Conservation (phyloP, 2,329 filamentous ascomycete genomes). For the Sclerotinia borealis region DNA sequence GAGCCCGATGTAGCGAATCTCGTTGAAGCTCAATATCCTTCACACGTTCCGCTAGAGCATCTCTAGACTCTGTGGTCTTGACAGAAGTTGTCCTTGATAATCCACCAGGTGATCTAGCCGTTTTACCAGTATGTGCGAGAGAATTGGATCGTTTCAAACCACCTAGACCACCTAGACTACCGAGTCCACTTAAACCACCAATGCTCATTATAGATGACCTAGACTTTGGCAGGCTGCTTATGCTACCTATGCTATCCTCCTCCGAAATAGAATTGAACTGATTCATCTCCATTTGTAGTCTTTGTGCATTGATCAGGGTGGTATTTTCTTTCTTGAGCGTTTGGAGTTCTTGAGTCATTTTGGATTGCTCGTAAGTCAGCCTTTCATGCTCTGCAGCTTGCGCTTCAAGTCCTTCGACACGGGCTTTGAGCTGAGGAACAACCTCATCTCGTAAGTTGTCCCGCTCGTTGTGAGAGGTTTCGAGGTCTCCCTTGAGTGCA, state of each 20-base stretch:
- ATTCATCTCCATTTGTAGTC: constrained; percentile 42
- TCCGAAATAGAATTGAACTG: constrained; percentile 56
- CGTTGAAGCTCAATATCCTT: constrained; percentile 93
- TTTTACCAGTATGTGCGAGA: constrained; percentile 39
- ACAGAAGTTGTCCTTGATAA: constrained; percentile 54
- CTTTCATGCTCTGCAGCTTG: constrained; percentile 68
- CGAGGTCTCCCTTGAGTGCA: constrained; percentile 75
- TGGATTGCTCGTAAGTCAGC: constrained; percentile 71
- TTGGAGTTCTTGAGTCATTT: constrained; percentile 82
- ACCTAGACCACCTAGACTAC: not conserved
- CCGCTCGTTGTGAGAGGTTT: constrained; percentile 77
- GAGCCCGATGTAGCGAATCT: constrained; percentile 81
- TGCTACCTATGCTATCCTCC: constrained; percentile 37
- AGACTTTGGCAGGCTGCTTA: constrained; percentile 19
- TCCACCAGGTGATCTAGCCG: constrained; percentile 31
- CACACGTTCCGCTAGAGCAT: constrained; percentile 68
- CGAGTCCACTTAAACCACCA: constrained; percentile 24
- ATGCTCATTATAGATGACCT: constrained; percentile 14
- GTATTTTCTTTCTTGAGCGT: constrained; percentile 62
- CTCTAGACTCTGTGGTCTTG: constrained; percentile 46
- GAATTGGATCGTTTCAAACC: constrained; percentile 62
- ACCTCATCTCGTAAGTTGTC: constrained; percentile 89
- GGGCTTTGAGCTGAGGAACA: constrained; percentile 69
- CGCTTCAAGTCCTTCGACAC: constrained; percentile 70
- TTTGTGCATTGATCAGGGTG: constrained; percentile 40